Evolutionary conservation across 139 green algal species (phyloP).

Genomic region (Mychonastes homosphaera): DNA sequence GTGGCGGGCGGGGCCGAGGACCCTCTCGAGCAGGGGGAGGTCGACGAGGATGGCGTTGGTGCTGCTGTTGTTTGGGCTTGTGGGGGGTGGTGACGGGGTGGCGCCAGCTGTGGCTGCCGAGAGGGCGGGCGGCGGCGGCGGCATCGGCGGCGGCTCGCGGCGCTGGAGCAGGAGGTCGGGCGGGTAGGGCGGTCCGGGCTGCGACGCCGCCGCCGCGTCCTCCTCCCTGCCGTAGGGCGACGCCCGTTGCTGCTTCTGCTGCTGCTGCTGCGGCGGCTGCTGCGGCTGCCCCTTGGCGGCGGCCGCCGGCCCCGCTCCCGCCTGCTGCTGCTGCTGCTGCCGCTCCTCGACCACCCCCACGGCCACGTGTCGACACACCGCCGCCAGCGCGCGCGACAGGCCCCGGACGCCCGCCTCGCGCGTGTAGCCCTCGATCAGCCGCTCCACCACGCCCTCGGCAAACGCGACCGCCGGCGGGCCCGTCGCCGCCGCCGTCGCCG

Average conservation of each 20-base stretch:
- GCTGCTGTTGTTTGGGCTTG: too few species aligned
- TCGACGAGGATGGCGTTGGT: slow-evolving; percentile 33
- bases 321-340: slow-evolving; percentile 10
- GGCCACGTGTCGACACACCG: slow-evolving; percentile 55
- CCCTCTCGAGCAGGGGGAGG: slow-evolving; percentile 42
- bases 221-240: neutral
- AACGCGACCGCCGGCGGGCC: slow-evolving; percentile 11
- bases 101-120: too few species aligned
- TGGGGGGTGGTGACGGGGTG: too few species aligned
- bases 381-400: slow-evolving; percentile 46
- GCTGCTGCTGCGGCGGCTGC: slow-evolving; percentile 4
- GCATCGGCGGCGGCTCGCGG: neutral
- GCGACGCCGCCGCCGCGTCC: neutral
- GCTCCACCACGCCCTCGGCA: neutral
- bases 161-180: slow-evolving; percentile 15
- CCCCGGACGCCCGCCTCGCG: slow-evolving; percentile 61
- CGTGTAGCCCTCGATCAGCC: slow-evolving; percentile 41
- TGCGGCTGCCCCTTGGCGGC: neutral
- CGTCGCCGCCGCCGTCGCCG: too few species aligned
- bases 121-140: too few species aligned
- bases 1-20: slow-evolving; percentile 50
- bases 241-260: slow-evolving; percentile 2
- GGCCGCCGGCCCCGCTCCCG: neutral
- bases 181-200: slow-evolving; percentile 12
- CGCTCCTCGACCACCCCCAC: slow-evolving; percentile 36